Evolutionary conservation across 2,329 filamentous ascomycete genomes (phyloP).

Genomic region (Lachnellula hyalina): DNA sequence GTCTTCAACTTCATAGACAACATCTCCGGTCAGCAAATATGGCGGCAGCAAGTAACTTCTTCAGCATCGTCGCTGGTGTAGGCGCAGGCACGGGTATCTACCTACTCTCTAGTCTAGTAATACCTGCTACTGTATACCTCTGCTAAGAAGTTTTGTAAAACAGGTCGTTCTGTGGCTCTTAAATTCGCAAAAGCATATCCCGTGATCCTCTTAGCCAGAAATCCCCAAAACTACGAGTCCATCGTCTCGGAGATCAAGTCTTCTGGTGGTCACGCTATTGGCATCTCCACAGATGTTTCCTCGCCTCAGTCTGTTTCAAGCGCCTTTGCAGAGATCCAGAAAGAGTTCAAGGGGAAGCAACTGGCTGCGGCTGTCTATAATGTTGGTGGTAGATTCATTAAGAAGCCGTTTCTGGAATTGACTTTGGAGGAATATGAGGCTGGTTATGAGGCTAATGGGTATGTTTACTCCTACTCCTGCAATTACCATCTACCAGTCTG

Average conservation of each 20-base stretch:
- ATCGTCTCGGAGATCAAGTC: slow-evolving; percentile 64
- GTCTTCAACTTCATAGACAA: slow-evolving; percentile 7
- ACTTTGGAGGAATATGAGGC: slow-evolving; percentile 44
- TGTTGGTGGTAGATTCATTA: slow-evolving; percentile 44
- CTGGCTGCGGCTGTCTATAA: slow-evolving; percentile 68
- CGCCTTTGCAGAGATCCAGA: slow-evolving; percentile 58
- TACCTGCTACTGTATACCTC: neutral
- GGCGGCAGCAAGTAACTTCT: slow-evolving; percentile 42
- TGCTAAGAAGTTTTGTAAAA: neutral
- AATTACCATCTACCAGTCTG: neutral
- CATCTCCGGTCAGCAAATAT: slow-evolving; percentile 11
- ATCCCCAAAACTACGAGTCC: slow-evolving; percentile 57
- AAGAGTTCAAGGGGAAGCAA: slow-evolving; percentile 49
- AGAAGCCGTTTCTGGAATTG: slow-evolving; percentile 56
- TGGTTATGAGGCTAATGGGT: slow-evolving; percentile 46
- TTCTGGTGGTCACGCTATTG: slow-evolving; percentile 63
- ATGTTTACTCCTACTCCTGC: slow-evolving; percentile 23
- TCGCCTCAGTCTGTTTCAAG: slow-evolving; percentile 45
- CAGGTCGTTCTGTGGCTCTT: slow-evolving; percentile 46
- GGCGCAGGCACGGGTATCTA: slow-evolving; percentile 58
- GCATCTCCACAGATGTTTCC: slow-evolving; percentile 62
- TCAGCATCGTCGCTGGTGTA: slow-evolving; percentile 65
- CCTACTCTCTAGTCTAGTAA: slow-evolving; percentile 17
- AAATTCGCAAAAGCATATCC: slow-evolving; percentile 62
- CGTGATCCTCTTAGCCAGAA: slow-evolving; percentile 69